Evolutionary conservation across 345 rosid species (phyloP).

Genomic region (Garcia nutans): DNA sequence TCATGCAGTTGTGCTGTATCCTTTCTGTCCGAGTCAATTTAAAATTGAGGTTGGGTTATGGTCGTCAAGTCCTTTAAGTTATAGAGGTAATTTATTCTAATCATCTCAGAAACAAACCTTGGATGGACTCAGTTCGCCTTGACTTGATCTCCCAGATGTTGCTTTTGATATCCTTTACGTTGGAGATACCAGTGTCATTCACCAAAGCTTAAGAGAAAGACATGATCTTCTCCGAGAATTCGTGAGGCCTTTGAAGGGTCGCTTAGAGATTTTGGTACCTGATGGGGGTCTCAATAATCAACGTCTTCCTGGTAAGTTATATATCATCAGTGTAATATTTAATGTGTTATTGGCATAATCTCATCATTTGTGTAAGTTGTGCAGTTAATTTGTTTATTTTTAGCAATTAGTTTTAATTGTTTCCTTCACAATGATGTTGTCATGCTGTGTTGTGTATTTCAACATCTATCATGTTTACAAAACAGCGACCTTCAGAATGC

Average conservation of each 20-base stretch:
- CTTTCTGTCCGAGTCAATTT: constrained; percentile 33
- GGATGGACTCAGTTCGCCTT: constrained; percentile 37
- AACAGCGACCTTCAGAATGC: background rate
- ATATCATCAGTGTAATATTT: background rate
- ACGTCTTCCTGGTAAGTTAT: constrained; percentile 46
- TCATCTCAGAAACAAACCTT: constrained; percentile 12
- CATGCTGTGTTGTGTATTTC: background rate
- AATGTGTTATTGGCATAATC: background rate
- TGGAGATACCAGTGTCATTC: constrained; percentile 94
- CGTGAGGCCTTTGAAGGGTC: constrained; percentile 80
- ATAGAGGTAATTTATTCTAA: constrained; percentile 9
- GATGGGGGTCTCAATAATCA: constrained; percentile 67
- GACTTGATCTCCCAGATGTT: constrained; percentile 63
- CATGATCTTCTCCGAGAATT: constrained; percentile 70
- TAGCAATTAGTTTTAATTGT: background rate
- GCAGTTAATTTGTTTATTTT: background rate
- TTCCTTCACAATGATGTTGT: background rate
- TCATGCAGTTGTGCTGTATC: constrained; percentile 96
- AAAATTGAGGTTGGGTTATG: constrained; percentile 15
- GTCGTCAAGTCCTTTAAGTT: constrained; percentile 13
- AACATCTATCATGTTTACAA: background rate
- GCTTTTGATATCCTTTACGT: constrained; percentile 92
- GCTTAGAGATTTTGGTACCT: constrained; percentile 80
- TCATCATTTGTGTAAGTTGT: background rate
- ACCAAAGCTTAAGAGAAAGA: constrained; percentile 88